Evolutionary conservation across 495 filamentous ascomycete genomes (phyloP).

Genomic region (Jackrogersella multiformis): DNA sequence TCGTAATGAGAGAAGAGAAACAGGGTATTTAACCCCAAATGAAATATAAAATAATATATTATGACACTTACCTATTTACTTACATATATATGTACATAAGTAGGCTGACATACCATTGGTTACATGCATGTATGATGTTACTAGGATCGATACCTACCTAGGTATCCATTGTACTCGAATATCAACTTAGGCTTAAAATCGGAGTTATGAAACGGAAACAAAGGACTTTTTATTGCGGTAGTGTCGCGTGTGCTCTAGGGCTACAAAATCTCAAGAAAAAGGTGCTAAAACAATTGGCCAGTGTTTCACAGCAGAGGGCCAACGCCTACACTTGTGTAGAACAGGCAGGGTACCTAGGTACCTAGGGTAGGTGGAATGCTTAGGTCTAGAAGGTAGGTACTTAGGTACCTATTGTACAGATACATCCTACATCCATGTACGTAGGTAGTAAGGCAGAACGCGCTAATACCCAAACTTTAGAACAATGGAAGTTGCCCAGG

Average conservation of each 20-base stretch:
- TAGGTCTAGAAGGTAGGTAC: no score
- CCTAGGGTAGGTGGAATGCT: neutral
- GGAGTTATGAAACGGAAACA: conserved; percentile 28
- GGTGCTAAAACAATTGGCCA: conserved; percentile 14
- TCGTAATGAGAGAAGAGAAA: conserved; percentile 4
- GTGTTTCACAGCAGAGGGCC: conserved; percentile 15
- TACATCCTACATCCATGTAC: no score
- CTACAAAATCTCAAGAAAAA: neutral
- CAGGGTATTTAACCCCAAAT: neutral
- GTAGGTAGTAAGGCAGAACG: no score
- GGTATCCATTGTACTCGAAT: conserved; percentile 12
- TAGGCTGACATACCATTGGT: no score
- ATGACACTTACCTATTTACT: neutral
- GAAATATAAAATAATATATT: neutral
- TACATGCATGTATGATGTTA: no score
- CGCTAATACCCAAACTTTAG: no score
- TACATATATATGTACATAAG: conserved; percentile 1
- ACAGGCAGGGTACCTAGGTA: no score
- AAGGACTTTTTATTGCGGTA: conserved; percentile 18
- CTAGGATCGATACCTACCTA: no score
- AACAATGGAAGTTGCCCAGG: no score
- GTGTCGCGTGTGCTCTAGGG: conserved; percentile 31
- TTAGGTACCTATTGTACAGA: no score
- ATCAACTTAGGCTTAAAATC: neutral
- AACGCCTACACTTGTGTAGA: no score